Evolutionary conservation across 495 filamentous ascomycete genomes (phyloP).

Genomic region (Physcia stellaris): DNA sequence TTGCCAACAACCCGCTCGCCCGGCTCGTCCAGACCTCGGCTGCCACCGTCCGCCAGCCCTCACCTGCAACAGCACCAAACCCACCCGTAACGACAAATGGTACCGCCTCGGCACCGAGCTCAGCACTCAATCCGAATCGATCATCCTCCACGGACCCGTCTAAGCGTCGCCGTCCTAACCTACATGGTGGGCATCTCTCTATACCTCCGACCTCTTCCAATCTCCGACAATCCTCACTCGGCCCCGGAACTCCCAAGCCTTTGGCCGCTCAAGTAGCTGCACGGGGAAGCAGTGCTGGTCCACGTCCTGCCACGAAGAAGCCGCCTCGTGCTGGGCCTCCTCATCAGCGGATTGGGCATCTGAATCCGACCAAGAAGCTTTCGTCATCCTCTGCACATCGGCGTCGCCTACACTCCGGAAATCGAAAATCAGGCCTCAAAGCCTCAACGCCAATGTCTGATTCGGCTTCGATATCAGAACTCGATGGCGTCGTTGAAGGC

Average conservation of each 20-base stretch:
- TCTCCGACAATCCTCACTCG: slow-evolving; percentile 68
- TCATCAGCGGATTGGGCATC: slow-evolving; percentile 44
- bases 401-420: too few species aligned
- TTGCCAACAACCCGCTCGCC: slow-evolving; percentile 30
- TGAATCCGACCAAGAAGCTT: slow-evolving; percentile 32
- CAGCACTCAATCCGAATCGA: slow-evolving; percentile 27
- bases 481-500: background rate
- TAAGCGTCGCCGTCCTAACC: slow-evolving; percentile 60
- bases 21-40: slow-evolving; percentile 30
- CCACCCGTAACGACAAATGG: slow-evolving; percentile 18
- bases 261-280: slow-evolving; percentile 2
- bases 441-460: slow-evolving; percentile 18
- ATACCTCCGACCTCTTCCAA: slow-evolving; percentile 58
- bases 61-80: slow-evolving; percentile 9
- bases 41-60: slow-evolving; percentile 27
- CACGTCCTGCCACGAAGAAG: slow-evolving; percentile 6
- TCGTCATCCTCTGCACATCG: too few species aligned
- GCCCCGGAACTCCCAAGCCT: slow-evolving; percentile 79
- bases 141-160: slow-evolving; percentile 66
- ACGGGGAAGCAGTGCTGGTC: slow-evolving; percentile 12
- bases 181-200: slow-evolving; percentile 45
- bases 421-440: slow-evolving; percentile 33
- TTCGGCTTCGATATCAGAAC: slow-evolving; percentile 14
- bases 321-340: slow-evolving; percentile 44
- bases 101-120: slow-evolving; percentile 7